A percentile compares a stretch with the other conserved stretches of the same genome.
phyloP scores from a whole-genome alignment of 441 rosid genomes.

The Mallotus repandus region DNA sequence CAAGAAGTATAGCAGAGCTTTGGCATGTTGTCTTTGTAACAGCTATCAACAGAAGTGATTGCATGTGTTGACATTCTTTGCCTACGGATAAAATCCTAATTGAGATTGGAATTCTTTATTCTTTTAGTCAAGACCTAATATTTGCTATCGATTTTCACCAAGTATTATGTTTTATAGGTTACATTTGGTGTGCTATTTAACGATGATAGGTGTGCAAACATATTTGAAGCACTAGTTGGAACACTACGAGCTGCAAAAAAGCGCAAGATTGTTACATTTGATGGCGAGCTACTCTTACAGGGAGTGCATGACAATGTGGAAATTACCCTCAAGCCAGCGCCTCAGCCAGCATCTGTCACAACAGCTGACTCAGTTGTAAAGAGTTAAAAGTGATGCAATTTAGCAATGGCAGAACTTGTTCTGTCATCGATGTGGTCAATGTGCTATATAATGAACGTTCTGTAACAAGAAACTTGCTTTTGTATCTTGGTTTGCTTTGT shows the following conservation, averaged over 20 bases:
- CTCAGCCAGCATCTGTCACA: conserved; percentile 29
- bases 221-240: conserved; percentile 92
- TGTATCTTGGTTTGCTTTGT: background rate
- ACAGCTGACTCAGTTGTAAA: conserved; percentile 6
- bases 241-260: conserved; percentile 91
- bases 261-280: conserved; percentile 67
- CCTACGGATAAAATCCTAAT: background rate
- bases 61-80: background rate
- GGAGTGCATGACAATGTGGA: conserved; percentile 91
- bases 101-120: background rate
- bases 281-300: conserved; percentile 81
- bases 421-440: background rate
- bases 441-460: background rate
- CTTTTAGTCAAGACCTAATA: background rate
- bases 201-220: conserved; percentile 84
- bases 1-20: background rate
- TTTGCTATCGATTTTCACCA: background rate
- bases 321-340: conserved; percentile 57
- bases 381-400: background rate
- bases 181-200: conserved; percentile 83
- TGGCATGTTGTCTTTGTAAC: background rate
- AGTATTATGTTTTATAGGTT: conserved; percentile 45
- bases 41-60: no score
- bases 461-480: background rate
- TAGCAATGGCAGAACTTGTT: conserved; percentile 5